These are phyloP conservation scores for Ogataea saltuana DNA, from an alignment of 805 yeast genomes.

Conservation along the genomic window DNA sequence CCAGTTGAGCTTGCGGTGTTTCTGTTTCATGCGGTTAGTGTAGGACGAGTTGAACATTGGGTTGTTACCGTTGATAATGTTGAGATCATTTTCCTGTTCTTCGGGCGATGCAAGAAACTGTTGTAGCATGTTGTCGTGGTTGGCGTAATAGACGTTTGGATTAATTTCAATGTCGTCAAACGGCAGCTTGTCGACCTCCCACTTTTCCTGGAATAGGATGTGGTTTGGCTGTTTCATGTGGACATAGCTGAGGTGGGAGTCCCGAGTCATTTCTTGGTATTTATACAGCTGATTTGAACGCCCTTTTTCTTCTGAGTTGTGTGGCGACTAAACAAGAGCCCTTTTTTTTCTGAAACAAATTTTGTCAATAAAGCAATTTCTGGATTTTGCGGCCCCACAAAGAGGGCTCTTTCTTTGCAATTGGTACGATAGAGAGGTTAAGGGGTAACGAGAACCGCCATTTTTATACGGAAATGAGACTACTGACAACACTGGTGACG, in stretches of 20 bases:
- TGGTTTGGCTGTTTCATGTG: conserved; percentile 35
- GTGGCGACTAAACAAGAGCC: no score
- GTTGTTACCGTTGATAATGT: conserved; percentile 25
- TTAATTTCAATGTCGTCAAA: conserved; percentile 37
- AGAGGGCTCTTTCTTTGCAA: background rate
- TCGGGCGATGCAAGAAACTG: conserved; percentile 31
- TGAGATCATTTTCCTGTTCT: conserved; percentile 31
- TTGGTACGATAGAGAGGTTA: background rate
- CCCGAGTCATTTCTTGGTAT: conserved; percentile 33
- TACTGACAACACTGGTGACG: background rate
- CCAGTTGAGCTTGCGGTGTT: conserved; percentile 34
- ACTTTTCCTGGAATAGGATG: conserved; percentile 34
- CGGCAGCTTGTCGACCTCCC: conserved; percentile 34
- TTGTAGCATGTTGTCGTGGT: conserved; percentile 28
- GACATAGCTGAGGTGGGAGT: conserved; percentile 30
- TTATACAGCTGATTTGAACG: no score
- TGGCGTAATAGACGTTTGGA: conserved; percentile 17
- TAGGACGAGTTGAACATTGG: conserved; percentile 33
- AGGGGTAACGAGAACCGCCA: background rate
- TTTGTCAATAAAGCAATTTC: background rate
- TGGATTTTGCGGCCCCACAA: background rate
- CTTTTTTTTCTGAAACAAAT: no score
- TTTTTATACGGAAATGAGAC: background rate
- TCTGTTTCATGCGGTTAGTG: conserved; percentile 29
- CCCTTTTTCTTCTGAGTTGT: no score